Conservation (phyloP, 352 stramenopile species). For the Phytopythium sindhum region DNA sequence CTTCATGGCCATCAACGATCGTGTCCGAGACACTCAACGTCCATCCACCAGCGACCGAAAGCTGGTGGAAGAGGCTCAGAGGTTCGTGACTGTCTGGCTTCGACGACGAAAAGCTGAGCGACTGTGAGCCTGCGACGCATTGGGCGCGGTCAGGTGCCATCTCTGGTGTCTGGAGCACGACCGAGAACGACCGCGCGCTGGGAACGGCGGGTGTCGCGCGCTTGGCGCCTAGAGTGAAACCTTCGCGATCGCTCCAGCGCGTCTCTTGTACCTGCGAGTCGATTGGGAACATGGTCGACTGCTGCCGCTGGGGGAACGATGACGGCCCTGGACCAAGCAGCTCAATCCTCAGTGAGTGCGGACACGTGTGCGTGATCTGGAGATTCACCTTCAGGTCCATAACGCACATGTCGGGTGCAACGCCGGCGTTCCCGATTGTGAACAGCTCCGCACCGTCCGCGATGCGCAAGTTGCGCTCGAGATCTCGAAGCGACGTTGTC, state of each 20-base stretch:
- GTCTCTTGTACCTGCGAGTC: slow-evolving; percentile 32
- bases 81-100: slow-evolving; percentile 18
- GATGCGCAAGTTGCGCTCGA: slow-evolving; percentile 34
- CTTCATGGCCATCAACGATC: slow-evolving; percentile 30
- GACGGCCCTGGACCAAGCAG: slow-evolving; percentile 58
- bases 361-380: slow-evolving; percentile 52
- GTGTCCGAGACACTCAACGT: slow-evolving; percentile 53
- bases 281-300: slow-evolving; percentile 31
- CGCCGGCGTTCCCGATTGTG: slow-evolving; percentile 36
- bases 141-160: slow-evolving; percentile 25
- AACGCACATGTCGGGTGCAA: slow-evolving; percentile 39
- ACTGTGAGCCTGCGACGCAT: slow-evolving; percentile 27
- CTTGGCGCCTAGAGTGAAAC: slow-evolving; percentile 21
- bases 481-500: slow-evolving; percentile 29
- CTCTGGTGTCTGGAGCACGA: slow-evolving; percentile 41
- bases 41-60: slow-evolving; percentile 52
- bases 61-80: slow-evolving; percentile 51
- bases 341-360: slow-evolving; percentile 47
- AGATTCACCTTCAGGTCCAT: slow-evolving; percentile 39
- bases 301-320: slow-evolving; percentile 47
- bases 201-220: slow-evolving; percentile 29
- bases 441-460: slow-evolving; percentile 48
- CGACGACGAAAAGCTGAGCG: slow-evolving; percentile 30
- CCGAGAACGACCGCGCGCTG: slow-evolving; percentile 43
- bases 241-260: slow-evolving; percentile 40